Conservation (phyloP, 495 filamentous ascomycete genomes). For the Penicilliopsis zonata region DNA sequence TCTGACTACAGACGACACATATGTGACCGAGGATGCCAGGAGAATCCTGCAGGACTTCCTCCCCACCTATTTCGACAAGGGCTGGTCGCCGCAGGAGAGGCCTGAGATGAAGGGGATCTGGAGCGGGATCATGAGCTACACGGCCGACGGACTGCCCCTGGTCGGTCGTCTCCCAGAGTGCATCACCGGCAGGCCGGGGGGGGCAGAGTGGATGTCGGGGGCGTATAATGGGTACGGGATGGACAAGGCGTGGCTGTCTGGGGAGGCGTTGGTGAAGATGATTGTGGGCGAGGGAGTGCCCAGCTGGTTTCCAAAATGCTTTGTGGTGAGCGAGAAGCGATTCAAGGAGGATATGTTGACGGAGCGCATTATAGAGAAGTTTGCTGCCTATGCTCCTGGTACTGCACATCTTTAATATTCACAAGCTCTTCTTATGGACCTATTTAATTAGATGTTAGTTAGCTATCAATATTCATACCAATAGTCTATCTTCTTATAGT, state of each 20-base stretch:
- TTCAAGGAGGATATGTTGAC: constrained; percentile 14
- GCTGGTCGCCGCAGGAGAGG: constrained; percentile 9
- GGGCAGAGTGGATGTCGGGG: constrained; percentile 43
- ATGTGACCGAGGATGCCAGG: constrained; percentile 16
- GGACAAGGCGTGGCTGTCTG: constrained; percentile 62
- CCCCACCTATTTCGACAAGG: too few species aligned
- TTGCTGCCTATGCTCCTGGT: too few species aligned
- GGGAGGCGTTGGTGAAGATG: constrained; percentile 53
- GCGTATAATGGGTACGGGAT: constrained; percentile 72
- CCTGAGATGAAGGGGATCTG: constrained; percentile 51
- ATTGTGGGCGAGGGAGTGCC: constrained; percentile 28
- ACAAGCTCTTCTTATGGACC: too few species aligned
- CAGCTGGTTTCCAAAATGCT: constrained; percentile 31
- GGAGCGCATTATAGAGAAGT: too few species aligned
- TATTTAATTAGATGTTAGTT: too few species aligned
- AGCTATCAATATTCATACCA: too few species aligned
- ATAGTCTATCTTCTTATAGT: too few species aligned
- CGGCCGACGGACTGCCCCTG: constrained; percentile 56
- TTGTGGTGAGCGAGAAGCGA: constrained; percentile 31
- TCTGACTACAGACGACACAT: too few species aligned
- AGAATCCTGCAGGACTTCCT: constrained; percentile 17
- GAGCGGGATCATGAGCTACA: constrained; percentile 79
- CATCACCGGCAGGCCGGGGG: constrained; percentile 26
- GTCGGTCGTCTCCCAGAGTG: constrained; percentile 54
- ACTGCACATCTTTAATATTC: too few species aligned